These are phyloP conservation scores for Chrysanthemum lavandulifolium DNA, from an alignment of 129 eudicot genomes.

Conservation along the genomic window DNA sequence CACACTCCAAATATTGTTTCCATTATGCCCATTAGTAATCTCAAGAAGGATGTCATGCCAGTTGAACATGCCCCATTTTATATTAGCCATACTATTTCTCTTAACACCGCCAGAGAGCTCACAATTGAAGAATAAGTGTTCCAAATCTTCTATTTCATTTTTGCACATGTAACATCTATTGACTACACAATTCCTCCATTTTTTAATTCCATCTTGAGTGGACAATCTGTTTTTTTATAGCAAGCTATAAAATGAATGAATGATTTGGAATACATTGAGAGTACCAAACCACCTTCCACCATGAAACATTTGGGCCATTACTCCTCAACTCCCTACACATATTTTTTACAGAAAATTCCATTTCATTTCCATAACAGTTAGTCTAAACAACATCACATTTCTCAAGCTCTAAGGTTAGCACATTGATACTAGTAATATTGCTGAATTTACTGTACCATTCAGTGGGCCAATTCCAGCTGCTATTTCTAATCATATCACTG, in stretches of 20 bases:
- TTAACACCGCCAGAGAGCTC: not conserved
- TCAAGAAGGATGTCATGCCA: not conserved
- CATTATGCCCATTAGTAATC: not conserved
- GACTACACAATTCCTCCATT: not conserved
- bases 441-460: not conserved
- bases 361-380: too few species aligned
- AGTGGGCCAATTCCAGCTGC: too few species aligned
- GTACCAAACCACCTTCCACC: not conserved
- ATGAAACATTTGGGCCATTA: not conserved
- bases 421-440: not conserved
- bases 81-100: not conserved
- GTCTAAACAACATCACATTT: not conserved
- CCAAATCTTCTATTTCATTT: not conserved
- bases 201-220: not conserved
- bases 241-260: not conserved
- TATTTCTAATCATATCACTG: too few species aligned
- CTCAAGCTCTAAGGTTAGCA: not conserved
- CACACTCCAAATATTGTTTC: not conserved
- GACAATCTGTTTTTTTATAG: not conserved
- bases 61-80: too few species aligned
- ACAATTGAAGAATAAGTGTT: not conserved
- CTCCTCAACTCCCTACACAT: not conserved
- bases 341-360: not conserved
- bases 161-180: not conserved
- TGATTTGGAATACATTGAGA: not conserved